phyloP scores from a whole-genome alignment of 78 protist species.

The Pigoraptor vietnamica region DNA sequence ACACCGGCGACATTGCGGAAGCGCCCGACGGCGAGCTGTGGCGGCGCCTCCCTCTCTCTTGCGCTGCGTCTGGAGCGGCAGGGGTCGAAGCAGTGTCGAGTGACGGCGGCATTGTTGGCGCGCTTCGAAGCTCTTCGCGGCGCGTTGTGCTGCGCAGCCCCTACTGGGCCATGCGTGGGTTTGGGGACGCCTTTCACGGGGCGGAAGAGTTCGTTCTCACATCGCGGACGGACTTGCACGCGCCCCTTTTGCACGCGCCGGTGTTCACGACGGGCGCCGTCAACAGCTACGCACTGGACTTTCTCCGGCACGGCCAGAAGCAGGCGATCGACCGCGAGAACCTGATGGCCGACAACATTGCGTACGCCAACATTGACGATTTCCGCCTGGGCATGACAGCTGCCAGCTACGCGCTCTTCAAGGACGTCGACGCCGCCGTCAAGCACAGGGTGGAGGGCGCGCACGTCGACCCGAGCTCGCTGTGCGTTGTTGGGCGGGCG shows the following conservation, averaged over 20 bases:
- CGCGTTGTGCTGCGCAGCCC: neutral
- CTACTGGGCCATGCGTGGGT: constrained; percentile 10
- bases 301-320: neutral
- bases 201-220: neutral
- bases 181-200: neutral
- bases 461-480: neutral
- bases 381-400: neutral
- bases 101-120: neutral
- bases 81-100: neutral
- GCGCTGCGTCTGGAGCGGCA: neutral
- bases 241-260: neutral
- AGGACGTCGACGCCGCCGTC: neutral
- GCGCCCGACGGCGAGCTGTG: neutral
- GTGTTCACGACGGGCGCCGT: neutral
- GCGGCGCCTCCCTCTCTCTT: neutral
- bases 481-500: neutral
- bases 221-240: neutral
- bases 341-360: neutral
- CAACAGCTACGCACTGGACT: neutral
- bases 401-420: neutral
- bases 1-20: neutral
- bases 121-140: neutral
- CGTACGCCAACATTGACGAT: neutral
- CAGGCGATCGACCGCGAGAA: neutral
- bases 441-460: neutral